A percentile compares a stretch with the other conserved stretches of the same genome.
Conservation (phyloP, 1,284 basidiomycete genomes). For the Porphyrellus sp. region DNA sequence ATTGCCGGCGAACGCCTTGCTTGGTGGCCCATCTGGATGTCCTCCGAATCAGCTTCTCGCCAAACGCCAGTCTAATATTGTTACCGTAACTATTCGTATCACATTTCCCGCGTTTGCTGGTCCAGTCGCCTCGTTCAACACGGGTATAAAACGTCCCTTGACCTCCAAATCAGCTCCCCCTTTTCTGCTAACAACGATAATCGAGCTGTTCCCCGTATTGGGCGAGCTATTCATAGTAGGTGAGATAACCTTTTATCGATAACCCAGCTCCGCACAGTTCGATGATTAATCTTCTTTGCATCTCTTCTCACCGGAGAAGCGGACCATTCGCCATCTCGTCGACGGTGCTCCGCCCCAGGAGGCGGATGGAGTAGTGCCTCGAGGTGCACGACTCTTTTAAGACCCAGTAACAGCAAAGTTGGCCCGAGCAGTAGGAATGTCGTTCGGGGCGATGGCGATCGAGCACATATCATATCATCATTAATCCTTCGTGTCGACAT, state of each 20-base stretch:
- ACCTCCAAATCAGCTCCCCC: conserved; percentile 5
- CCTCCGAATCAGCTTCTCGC: not conserved
- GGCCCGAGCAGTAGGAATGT: conserved; percentile 1
- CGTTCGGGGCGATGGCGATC: not conserved
- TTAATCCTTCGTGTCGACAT: conserved; percentile 29
- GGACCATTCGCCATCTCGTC: not conserved
- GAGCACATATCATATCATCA: conserved; percentile 12
- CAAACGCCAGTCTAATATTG: not conserved
- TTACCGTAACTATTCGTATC: not conserved
- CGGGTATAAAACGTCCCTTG: conserved; percentile 15
- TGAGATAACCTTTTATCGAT: conserved; percentile 26
- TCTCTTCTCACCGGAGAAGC: not conserved
- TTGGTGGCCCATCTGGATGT: not conserved
- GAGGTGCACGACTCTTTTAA: not conserved
- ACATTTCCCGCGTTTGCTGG: not conserved
- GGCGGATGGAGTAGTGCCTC: not conserved
- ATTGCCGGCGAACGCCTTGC: not conserved
- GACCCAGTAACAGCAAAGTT: not conserved
- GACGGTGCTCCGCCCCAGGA: not conserved
- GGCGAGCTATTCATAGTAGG: conserved; percentile 23
- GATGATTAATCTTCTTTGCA: conserved; percentile 1
- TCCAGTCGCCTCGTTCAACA: conserved; percentile 4
- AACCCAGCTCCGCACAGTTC: conserved; percentile 2
- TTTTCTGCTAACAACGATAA: conserved; percentile 5
- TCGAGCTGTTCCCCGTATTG: conserved; percentile 15